phyloP scores from a whole-genome alignment of 805 yeast genomes.

The Yueomyces sinensis region DNA sequence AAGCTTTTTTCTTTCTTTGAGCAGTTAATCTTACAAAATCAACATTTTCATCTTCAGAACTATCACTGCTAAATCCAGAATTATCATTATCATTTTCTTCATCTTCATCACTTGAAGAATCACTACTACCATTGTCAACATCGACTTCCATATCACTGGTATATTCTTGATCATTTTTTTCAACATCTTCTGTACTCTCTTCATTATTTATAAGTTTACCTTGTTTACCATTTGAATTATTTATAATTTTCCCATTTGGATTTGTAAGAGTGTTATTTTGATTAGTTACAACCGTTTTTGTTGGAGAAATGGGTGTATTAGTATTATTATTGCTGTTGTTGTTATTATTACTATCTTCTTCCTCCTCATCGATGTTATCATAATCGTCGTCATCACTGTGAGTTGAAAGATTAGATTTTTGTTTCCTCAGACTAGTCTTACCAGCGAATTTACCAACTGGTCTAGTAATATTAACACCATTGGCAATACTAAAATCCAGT shows the following conservation, averaged over 20 bases:
- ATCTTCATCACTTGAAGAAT: constrained; percentile 23
- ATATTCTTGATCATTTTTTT: constrained; percentile 9
- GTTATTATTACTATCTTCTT: neutral
- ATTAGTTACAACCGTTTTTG: no score
- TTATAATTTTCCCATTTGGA: constrained; percentile 5
- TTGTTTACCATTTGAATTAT: constrained; percentile 19
- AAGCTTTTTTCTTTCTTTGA: constrained; percentile 44
- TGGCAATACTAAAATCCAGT: no score
- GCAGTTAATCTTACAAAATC: constrained; percentile 65
- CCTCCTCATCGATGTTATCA: neutral
- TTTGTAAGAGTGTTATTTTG: no score
- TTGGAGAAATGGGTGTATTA: no score
- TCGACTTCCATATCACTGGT: constrained; percentile 23
- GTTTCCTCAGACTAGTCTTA: no score
- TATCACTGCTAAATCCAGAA: constrained; percentile 31
- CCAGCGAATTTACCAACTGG: no score
- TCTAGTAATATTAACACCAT: no score
- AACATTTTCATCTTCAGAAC: constrained; percentile 54
- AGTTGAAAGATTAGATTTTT: no score
- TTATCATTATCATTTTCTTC: constrained; percentile 26
- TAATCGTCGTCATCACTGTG: no score
- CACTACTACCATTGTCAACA: constrained; percentile 15
- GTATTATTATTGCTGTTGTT: no score
- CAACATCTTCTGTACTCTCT: constrained; percentile 14
- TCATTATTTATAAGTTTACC: constrained; percentile 25